These are phyloP conservation scores for Claviceps sp. DNA, from an alignment of 2,329 filamentous ascomycete species.

Conservation along the genomic window DNA sequence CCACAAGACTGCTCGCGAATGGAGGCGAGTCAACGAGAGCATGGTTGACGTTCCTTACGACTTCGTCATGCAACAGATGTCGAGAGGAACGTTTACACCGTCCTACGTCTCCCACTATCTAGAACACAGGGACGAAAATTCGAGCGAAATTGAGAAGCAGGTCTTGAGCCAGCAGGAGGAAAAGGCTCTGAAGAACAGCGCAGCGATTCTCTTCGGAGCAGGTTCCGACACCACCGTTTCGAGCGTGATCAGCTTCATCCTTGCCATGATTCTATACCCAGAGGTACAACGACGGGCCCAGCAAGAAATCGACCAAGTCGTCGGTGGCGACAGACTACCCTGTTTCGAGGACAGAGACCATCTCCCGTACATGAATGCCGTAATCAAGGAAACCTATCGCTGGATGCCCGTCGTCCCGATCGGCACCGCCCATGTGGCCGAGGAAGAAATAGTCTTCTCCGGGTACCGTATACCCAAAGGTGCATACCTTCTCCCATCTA, in stretches of 20 bases:
- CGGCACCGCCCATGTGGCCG: constrained; percentile 24
- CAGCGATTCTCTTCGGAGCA: constrained; percentile 2
- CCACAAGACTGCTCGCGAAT: constrained; percentile 15
- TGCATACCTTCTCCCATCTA: constrained; percentile 11
- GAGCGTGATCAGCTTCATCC: constrained; percentile 19
- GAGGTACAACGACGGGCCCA: constrained; percentile 28
- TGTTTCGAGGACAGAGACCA: constrained; percentile 26
- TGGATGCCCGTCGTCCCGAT: constrained; percentile 21
- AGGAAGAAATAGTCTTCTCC: constrained; percentile 13
- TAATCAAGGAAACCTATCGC: constrained; percentile 18
- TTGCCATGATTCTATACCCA: constrained; percentile 32
- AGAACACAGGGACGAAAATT: neutral
- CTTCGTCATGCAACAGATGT: constrained; percentile 18
- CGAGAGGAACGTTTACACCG: constrained; percentile 3
- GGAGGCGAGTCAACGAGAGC: constrained; percentile 10
- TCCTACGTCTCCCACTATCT: constrained; percentile 16
- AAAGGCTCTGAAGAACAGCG: constrained; percentile 2
- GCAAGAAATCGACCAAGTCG: constrained; percentile 27
- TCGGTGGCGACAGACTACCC: constrained; percentile 29
- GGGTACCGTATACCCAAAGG: constrained; percentile 16
- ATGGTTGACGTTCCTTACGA: constrained; percentile 15
- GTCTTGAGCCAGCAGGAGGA: neutral
- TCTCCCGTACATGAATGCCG: constrained; percentile 27
- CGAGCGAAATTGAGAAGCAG: too few species aligned
- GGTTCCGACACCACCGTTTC: constrained; percentile 8